Evolutionary conservation across 139 green algal genomes (phyloP).

Genomic region (Haematococcus sp.): DNA sequence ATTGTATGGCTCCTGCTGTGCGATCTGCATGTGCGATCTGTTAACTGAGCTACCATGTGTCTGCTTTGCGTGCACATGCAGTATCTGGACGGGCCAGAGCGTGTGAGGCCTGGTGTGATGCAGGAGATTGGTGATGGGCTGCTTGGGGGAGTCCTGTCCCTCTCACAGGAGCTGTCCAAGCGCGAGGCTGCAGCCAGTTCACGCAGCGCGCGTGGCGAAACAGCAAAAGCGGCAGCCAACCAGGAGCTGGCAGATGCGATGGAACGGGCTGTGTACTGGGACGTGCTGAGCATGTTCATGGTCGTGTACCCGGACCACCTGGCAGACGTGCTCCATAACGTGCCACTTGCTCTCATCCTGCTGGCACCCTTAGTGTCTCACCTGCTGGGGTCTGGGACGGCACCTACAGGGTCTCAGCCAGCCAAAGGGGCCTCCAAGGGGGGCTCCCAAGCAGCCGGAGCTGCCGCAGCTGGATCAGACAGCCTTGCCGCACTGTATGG

Average conservation of each 20-base stretch:
- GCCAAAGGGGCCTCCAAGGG: neutral
- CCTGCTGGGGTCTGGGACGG: neutral
- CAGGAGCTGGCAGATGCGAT: neutral
- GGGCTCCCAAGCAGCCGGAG: no score
- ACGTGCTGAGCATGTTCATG: constrained; percentile 19
- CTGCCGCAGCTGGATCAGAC: no score
- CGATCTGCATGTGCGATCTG: no score
- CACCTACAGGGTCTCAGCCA: no score
- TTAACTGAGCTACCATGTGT: no score
- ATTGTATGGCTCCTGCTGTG: no score
- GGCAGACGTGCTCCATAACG: constrained; percentile 3
- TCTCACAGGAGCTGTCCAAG: constrained; percentile 9
- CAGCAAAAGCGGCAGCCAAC: neutral
- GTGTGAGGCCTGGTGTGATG: constrained; percentile 58
- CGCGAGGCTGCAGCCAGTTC: no score
- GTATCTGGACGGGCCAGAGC: constrained; percentile 33
- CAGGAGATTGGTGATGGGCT: constrained; percentile 53
- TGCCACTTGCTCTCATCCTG: neutral
- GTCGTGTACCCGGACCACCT: neutral
- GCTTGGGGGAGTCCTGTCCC: constrained; percentile 14
- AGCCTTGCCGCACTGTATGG: no score
- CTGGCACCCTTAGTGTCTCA: neutral
- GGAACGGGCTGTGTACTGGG: constrained; percentile 28
- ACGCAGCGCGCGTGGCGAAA: no score
- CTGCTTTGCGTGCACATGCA: no score